These are phyloP conservation scores for Hemerocallis citrina DNA, from an alignment of 106 monocot species.

Conservation along the genomic window DNA sequence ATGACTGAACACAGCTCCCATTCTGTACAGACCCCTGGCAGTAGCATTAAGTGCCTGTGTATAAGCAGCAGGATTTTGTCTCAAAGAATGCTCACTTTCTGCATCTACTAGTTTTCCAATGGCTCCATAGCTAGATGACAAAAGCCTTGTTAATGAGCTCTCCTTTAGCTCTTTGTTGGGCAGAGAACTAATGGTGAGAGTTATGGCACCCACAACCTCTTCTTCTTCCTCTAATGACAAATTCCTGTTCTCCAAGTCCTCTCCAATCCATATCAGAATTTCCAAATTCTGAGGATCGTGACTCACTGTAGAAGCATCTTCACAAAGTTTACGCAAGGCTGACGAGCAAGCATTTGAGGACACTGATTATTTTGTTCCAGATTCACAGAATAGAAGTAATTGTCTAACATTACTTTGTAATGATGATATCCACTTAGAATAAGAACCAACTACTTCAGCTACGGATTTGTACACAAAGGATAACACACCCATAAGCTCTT, in stretches of 20 bases:
- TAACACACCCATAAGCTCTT: slow-evolving; percentile 55
- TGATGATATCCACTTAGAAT: slow-evolving; percentile 71
- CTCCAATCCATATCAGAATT: slow-evolving; percentile 81
- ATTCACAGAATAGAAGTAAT: slow-evolving; percentile 70
- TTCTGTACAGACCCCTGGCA: too few species aligned
- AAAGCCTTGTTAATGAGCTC: slow-evolving; percentile 59
- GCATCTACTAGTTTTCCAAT: slow-evolving; percentile 83
- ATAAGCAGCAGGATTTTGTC: too few species aligned
- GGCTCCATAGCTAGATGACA: slow-evolving; percentile 62
- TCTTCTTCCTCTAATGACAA: slow-evolving; percentile 79
- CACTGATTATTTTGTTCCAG: slow-evolving; percentile 60
- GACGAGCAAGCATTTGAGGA: slow-evolving; percentile 74
- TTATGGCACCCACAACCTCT: slow-evolving; percentile 70
- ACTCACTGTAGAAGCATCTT: slow-evolving; percentile 54
- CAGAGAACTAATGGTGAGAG: slow-evolving; percentile 56
- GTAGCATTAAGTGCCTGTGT: too few species aligned
- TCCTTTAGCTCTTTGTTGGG: slow-evolving; percentile 65
- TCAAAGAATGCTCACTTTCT: too few species aligned
- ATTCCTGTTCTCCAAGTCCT: slow-evolving; percentile 61
- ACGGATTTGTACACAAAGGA: slow-evolving; percentile 83
- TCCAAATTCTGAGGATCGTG: slow-evolving; percentile 68
- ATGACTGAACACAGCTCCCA: slow-evolving; percentile 72
- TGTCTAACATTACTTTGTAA: slow-evolving; percentile 42
- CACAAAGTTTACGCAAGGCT: slow-evolving; percentile 88
- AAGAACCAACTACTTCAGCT: slow-evolving; percentile 81